A percentile compares a stretch with the other conserved stretches of the same genome.
These are phyloP conservation scores for Excoecaria cochinchinensis DNA, from an alignment of 345 rosid species.

Conservation along the genomic window DNA sequence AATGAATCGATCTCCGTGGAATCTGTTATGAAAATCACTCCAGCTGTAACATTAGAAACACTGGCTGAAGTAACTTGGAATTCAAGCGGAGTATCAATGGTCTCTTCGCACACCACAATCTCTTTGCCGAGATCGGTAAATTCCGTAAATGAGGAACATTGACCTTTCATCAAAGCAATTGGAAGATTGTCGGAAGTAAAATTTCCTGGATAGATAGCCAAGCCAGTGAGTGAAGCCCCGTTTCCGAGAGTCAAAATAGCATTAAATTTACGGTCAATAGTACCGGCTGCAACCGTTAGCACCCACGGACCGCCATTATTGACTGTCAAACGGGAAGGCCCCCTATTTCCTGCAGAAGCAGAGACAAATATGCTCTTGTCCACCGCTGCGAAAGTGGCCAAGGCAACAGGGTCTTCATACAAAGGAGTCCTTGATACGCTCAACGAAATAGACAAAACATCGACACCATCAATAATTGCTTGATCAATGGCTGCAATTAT, in stretches of 20 bases:
- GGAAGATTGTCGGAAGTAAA: conserved; percentile 16
- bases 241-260: conserved; percentile 33
- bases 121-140: conserved; percentile 22
- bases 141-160: conserved; percentile 27
- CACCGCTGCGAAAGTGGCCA: conserved; percentile 36
- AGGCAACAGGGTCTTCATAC: conserved; percentile 30
- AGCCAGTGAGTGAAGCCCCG: conserved; percentile 22
- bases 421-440: conserved; percentile 19
- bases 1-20: conserved; percentile 10
- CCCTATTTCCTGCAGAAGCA: conserved; percentile 26
- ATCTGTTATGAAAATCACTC: conserved; percentile 46
- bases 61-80: conserved; percentile 27
- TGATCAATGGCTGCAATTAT: conserved; percentile 25
- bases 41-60: conserved; percentile 24
- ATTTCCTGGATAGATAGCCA: conserved; percentile 28
- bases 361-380: conserved; percentile 29
- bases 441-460: conserved; percentile 23
- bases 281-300: conserved; percentile 36
- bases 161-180: conserved; percentile 35
- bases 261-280: conserved; percentile 36
- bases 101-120: conserved; percentile 50
- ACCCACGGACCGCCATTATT: conserved; percentile 43
- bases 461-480: conserved; percentile 21
- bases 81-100: conserved; percentile 6
- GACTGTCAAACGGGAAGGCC: conserved; percentile 14